A percentile compares a stretch with the other conserved stretches of the same genome.
phyloP scores from a whole-genome alignment of 495 filamentous ascomycete genomes.

The Neurospora sp. region DNA sequence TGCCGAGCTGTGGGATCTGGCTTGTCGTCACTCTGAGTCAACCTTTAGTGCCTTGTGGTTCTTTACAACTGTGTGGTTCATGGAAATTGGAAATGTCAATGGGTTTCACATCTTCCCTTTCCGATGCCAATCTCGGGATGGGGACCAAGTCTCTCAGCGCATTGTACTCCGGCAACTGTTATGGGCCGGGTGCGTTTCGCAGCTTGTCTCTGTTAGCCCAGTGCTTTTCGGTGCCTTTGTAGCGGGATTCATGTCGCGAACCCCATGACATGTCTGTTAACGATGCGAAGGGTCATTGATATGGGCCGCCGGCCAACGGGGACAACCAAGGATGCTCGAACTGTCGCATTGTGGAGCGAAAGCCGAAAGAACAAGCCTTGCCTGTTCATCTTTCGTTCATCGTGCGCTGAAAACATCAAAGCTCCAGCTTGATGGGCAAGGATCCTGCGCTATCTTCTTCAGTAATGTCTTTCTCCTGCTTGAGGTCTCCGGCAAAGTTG shows the following conservation, averaged over 20 bases:
- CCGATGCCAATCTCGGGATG: not conserved
- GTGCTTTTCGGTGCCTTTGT: not conserved
- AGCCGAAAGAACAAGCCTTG: not conserved
- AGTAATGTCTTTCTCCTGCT: not conserved
- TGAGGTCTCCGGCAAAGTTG: not conserved
- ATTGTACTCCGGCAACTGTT: not conserved
- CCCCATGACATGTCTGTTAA: not conserved
- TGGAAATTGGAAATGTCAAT: not conserved
- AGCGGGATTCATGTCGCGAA: not conserved
- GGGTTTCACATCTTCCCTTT: not conserved
- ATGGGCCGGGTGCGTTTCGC: not conserved
- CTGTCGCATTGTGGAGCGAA: not conserved
- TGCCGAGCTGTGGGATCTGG: not conserved
- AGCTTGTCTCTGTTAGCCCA: not conserved
- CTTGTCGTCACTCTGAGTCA: not conserved
- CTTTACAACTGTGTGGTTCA: conserved; percentile 1
- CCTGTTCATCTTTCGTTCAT: not conserved
- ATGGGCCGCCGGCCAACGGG: not conserved
- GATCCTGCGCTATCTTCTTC: not conserved
- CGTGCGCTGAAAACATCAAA: not conserved
- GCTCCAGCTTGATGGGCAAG: not conserved
- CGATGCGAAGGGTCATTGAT: not conserved
- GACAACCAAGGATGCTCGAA: not conserved
- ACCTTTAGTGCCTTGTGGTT: not conserved
- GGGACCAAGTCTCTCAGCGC: not conserved